phyloP scores from a whole-genome alignment of 2,329 filamentous ascomycete genomes.

The Pezizomycotina sp. region DNA sequence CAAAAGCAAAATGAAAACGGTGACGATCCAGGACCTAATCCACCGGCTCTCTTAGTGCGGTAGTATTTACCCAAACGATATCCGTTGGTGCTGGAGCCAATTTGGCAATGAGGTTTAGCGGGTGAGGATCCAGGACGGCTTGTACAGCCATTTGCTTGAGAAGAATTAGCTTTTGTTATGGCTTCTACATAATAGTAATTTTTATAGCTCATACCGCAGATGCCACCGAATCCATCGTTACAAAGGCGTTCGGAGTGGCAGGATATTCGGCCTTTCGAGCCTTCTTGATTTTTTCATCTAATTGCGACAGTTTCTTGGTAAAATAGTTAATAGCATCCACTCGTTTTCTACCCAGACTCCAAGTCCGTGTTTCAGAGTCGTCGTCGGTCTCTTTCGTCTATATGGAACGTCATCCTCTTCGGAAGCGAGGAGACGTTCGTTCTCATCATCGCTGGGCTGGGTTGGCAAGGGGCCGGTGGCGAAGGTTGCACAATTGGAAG shows the following conservation, averaged over 20 bases:
- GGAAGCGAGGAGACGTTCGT: constrained; percentile 42
- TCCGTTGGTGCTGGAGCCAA: constrained; percentile 76
- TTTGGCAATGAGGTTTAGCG: constrained; percentile 69
- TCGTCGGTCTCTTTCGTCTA: constrained; percentile 42
- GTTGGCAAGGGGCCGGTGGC: constrained; percentile 6
- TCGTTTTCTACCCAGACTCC: constrained; percentile 51
- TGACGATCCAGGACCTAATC: constrained; percentile 67
- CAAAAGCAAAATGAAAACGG: constrained; percentile 62
- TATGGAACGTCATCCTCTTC: constrained; percentile 32
- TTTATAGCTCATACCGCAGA: constrained; percentile 35
- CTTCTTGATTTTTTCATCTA: constrained; percentile 57
- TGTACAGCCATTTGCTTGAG: constrained; percentile 79
- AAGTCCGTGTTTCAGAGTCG: constrained; percentile 65
- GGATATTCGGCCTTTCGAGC: constrained; percentile 61
- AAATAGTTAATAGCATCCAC: constrained; percentile 92
- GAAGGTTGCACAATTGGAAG: constrained; percentile 36
- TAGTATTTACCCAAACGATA: constrained; percentile 91
- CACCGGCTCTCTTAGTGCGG: constrained; percentile 60
- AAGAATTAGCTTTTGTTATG: constrained; percentile 9
- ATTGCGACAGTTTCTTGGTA: constrained; percentile 60
- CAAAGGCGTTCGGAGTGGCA: constrained; percentile 73
- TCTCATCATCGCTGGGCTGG: constrained; percentile 36
- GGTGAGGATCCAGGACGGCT: constrained; percentile 77
- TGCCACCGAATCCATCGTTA: constrained; percentile 92
- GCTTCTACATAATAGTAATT: not conserved